A percentile compares a stretch with the other conserved stretches of the same genome.
phyloP scores from a whole-genome alignment of 1,139 yeast genomes.

The Arxiozyma slooffiae region DNA sequence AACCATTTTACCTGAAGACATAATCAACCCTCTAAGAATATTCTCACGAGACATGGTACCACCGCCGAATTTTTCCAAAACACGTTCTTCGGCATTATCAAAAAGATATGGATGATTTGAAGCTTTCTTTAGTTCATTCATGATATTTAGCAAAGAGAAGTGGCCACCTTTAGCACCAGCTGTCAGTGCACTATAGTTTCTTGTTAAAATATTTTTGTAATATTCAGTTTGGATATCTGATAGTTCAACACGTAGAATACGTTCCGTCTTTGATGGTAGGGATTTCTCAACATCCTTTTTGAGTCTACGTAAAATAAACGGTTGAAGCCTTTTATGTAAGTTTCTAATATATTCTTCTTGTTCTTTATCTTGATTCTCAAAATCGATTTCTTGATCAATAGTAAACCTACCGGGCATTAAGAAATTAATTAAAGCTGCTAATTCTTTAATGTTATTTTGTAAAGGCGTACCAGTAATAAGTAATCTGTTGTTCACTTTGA shows the following conservation, averaged over 20 bases:
- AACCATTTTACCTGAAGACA: slow-evolving; percentile 98
- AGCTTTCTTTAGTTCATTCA: slow-evolving; percentile 94
- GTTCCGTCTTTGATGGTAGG: slow-evolving; percentile 86
- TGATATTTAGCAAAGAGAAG: slow-evolving; percentile 75
- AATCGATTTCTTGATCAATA: slow-evolving; percentile 91
- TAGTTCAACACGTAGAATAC: slow-evolving; percentile 87
- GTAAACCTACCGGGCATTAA: slow-evolving; percentile 88
- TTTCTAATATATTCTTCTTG: slow-evolving; percentile 86
- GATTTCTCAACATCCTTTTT: slow-evolving; percentile 97
- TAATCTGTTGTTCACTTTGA: slow-evolving; percentile 73
- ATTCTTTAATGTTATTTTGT: slow-evolving; percentile 89
- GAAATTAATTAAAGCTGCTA: slow-evolving; percentile 90
- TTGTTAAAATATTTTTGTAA: slow-evolving; percentile 84
- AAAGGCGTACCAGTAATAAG: slow-evolving; percentile 96
- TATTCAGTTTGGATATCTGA: slow-evolving; percentile 93
- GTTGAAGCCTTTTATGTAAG: slow-evolving; percentile 74
- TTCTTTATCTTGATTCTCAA: slow-evolving; percentile 74
- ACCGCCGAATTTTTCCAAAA: slow-evolving; percentile 54
- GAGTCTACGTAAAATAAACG: slow-evolving; percentile 82
- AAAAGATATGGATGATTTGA: slow-evolving; percentile 94
- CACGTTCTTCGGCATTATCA: slow-evolving; percentile 85
- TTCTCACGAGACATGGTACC: slow-evolving; percentile 60
- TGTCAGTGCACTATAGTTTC: slow-evolving; percentile 82
- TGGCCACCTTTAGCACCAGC: slow-evolving; percentile 76
- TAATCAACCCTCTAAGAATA: slow-evolving; percentile 77